Conservation (phyloP, 2,329 filamentous ascomycete species). For the Ceratocystis lukuohia region DNA sequence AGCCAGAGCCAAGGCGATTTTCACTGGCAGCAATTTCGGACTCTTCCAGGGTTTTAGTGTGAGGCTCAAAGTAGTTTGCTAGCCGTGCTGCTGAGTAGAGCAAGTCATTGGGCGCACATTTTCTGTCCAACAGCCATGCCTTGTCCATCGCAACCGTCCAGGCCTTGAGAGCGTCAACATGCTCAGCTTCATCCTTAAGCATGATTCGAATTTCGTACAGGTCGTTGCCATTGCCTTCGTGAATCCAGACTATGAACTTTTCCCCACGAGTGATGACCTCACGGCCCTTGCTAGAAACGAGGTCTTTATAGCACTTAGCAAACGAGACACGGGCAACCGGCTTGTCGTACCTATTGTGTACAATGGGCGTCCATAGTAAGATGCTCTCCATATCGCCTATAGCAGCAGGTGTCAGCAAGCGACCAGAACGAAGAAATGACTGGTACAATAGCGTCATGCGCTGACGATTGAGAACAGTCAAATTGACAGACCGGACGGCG, state of each 20-base stretch:
- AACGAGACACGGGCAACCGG: slow-evolving; percentile 30
- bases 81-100: background rate
- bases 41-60: background rate
- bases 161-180: slow-evolving; percentile 26
- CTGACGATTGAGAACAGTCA: slow-evolving; percentile 76
- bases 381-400: slow-evolving; percentile 53
- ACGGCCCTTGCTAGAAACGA: slow-evolving; percentile 25
- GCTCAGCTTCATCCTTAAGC: slow-evolving; percentile 25
- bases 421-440: slow-evolving; percentile 37
- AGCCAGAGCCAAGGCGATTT: slow-evolving; percentile 2
- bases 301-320: slow-evolving; percentile 31
- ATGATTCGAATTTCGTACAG: slow-evolving; percentile 27
- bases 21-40: background rate
- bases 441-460: slow-evolving; percentile 67
- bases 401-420: slow-evolving; percentile 49
- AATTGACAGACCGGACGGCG: slow-evolving; percentile 70
- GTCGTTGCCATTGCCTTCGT: slow-evolving; percentile 12
- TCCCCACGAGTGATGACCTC: slow-evolving; percentile 23
- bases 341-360: slow-evolving; percentile 25
- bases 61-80: background rate
- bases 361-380: slow-evolving; percentile 33
- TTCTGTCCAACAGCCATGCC: slow-evolving; percentile 26
- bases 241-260: slow-evolving; percentile 14
- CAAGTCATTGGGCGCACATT: background rate
- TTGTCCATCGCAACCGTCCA: slow-evolving; percentile 31